phyloP scores from a whole-genome alignment of 2,329 filamentous ascomycete genomes.

The Aureobasidium melanogenum region DNA sequence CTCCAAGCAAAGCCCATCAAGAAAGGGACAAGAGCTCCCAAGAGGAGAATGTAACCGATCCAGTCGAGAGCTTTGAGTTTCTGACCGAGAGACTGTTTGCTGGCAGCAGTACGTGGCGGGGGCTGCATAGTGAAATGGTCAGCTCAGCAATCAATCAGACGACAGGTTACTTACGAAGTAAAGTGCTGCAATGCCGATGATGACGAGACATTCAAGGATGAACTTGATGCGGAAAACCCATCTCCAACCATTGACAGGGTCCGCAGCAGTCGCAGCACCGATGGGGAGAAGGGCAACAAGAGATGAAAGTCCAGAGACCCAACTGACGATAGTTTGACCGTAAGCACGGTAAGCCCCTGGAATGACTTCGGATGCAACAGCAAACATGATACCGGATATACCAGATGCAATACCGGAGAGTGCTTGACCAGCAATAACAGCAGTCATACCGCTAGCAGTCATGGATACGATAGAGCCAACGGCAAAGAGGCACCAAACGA shows the following conservation, averaged over 20 bases:
- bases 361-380: background rate
- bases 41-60: constrained; percentile 2
- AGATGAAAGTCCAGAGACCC: background rate
- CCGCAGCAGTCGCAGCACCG: background rate
- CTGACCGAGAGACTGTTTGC: background rate
- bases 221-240: constrained; percentile 7
- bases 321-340: constrained; percentile 2
- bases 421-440: constrained; percentile 1
- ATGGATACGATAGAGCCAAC: constrained; percentile 1
- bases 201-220: background rate
- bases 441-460: background rate
- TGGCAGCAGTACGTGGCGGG: constrained; percentile 2
- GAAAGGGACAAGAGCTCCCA: constrained; percentile 1
- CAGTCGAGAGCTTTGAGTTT: constrained; percentile 5
- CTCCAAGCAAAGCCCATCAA: constrained; percentile 9
- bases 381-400: constrained; percentile 8
- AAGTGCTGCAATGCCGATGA: constrained; percentile 4
- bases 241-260: constrained; percentile 7
- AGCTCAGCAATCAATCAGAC: background rate
- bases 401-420: constrained; percentile 5
- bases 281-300: background rate
- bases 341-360: constrained; percentile 4
- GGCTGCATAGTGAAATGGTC: background rate
- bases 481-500: background rate
- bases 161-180: background rate